Base-by-base conservation (phyloP, 2,329 filamentous ascomycete genomes). In the Botrytis pseudocinerea region DNA sequence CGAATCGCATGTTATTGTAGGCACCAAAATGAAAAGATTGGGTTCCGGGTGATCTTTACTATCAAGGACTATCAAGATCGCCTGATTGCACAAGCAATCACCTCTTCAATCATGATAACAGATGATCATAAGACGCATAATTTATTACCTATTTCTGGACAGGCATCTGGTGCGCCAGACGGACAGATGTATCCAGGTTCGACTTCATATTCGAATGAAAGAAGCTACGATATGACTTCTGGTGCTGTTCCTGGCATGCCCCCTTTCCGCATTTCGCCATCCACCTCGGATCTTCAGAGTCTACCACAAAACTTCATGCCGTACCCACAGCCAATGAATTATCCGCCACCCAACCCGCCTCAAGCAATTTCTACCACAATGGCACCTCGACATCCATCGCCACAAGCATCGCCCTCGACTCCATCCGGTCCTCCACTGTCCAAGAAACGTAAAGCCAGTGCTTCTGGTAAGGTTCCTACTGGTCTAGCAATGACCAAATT, bases 1-100 rank as follows among this genome's bases (percentile, higher is more conserved):
- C 91, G 95, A 16, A 98, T 99, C 79, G 94, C 95, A 38, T 99
- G 95, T 82, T 99, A 98, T 83, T 98, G 95, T 83, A 90, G 95
- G 32, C 95, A 99, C 81, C 95, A 98, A 78, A 90, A 92, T 74
- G 96, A 98, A 83, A 98, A 98, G 84, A 85, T 92, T 77, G 95
- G 95, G 2, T 99, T 98, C 83, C 86, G 88, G 76, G 94, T 98
- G 78, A 97, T 99, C 76, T 97, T 98, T 82, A 98, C 95, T 1
- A 87, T 99, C 79, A 97, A 95, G 80, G 93, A 98, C 82, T 89
- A 89, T 79, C 85, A 89, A 76, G 92, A 91, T 78, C 90, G 90
- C 62, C 84, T 97, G 46, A 85, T 98, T 61, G 93, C 94, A 10
- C 95, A 99, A 82, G 90, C 91, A 70, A 91, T 97, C 76, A 94